Evolutionary conservation across 768 basidiomycete genomes (phyloP).

Genomic region (Mycena crocata): DNA sequence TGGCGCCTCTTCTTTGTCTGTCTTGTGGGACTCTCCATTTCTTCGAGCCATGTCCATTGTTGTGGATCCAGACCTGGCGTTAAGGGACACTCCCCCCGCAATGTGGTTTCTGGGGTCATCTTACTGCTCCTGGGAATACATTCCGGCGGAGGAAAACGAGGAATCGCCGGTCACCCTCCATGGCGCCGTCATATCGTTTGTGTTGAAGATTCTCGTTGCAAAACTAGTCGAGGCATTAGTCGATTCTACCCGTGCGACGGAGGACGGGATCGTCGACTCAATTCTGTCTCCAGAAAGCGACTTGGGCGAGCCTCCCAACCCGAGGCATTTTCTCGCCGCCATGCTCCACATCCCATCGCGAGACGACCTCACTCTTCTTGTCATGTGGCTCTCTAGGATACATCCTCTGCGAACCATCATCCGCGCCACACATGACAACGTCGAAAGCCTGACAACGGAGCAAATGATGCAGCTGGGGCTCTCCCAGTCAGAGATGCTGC

Average conservation of each 20-base stretch:
- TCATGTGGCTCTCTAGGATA: not conserved
- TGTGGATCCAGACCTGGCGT: not conserved
- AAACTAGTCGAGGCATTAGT: not conserved
- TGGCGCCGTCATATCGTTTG: not conserved
- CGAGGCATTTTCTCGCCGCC: constrained; percentile 1
- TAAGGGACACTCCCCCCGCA: not conserved
- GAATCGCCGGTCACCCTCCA: not conserved
- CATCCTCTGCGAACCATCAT: not conserved
- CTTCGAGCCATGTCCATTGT: constrained; percentile 6
- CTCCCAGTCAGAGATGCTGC: not conserved
- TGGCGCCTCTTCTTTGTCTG: not conserved
- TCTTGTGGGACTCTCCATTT: constrained; percentile 1
- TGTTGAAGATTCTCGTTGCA: not conserved
- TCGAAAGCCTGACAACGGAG: not conserved
- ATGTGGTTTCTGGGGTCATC: constrained; percentile 5
- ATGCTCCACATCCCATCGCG: not conserved
- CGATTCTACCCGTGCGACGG: not conserved
- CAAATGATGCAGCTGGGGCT: not conserved
- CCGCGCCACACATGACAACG: not conserved
- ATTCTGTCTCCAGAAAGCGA: not conserved
- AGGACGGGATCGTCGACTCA: not conserved
- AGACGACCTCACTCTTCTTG: constrained; percentile 1
- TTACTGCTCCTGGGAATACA: constrained; percentile 1
- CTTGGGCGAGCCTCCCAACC: not conserved
- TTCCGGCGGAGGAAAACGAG: not conserved